phyloP scores from a whole-genome alignment of 2,329 filamentous ascomycete species.

The Canariomyces notabilis region DNA sequence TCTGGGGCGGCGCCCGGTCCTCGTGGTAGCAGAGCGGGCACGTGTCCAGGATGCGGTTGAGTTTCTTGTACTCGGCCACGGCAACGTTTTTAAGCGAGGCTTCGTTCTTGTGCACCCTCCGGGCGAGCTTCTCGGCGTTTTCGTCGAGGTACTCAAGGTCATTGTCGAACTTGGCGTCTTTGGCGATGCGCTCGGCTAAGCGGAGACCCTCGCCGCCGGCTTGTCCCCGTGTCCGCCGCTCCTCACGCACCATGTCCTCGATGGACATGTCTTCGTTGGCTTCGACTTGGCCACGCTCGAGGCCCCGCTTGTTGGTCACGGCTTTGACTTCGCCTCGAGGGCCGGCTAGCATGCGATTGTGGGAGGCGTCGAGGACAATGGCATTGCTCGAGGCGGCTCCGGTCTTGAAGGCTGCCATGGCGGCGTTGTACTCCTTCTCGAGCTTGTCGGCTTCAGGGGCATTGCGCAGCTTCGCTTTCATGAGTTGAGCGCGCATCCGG shows the following conservation, averaged over 20 bases:
- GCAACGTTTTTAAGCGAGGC: constrained; percentile 82
- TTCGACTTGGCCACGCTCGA: constrained; percentile 76
- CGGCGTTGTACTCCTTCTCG: constrained; percentile 77
- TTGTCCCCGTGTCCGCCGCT: constrained; percentile 75
- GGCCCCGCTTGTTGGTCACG: constrained; percentile 73
- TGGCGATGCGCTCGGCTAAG: constrained; percentile 88
- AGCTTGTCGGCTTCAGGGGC: constrained; percentile 70
- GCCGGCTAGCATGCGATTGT: constrained; percentile 83
- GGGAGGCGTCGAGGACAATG: constrained; percentile 80
- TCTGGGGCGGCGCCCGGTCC: constrained; percentile 60
- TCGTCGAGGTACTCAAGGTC: constrained; percentile 97
- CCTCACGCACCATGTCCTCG: constrained; percentile 95
- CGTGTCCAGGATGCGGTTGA: constrained; percentile 77
- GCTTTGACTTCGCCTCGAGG: constrained; percentile 66
- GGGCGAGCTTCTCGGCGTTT: constrained; percentile 85
- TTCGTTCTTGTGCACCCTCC: constrained; percentile 81
- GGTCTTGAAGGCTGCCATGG: constrained; percentile 55
- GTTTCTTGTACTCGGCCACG: constrained; percentile 82
- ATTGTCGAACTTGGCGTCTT: constrained; percentile 84
- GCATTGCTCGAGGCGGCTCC: constrained; percentile 46
- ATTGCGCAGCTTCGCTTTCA: constrained; percentile 86
- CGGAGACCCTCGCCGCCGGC: constrained; percentile 73
- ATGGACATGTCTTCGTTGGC: constrained; percentile 95
- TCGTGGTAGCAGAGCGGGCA: constrained; percentile 94
- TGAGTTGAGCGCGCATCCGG: constrained; percentile 84